Percentiles rank a stretch among this genome's conserved stretches.
Evolutionary conservation across 179 eudicot genomes (phyloP).

Genomic region (Spinacia oleracea): DNA sequence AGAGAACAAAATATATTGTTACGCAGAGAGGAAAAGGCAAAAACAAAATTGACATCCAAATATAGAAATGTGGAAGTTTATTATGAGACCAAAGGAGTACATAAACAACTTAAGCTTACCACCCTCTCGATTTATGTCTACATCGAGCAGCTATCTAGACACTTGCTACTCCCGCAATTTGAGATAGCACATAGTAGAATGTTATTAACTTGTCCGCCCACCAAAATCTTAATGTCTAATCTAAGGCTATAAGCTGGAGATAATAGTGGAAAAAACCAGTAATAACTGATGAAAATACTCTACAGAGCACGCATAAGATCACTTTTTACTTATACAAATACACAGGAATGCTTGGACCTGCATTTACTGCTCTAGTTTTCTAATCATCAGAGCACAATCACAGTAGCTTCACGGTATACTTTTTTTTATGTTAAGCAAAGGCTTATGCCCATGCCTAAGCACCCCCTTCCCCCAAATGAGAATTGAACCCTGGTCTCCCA

Average conservation of each 20-base stretch:
- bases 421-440: not conserved
- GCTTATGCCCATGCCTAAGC: not conserved
- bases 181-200: not conserved
- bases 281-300: not conserved
- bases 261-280: not conserved
- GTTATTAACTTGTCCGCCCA: not conserved
- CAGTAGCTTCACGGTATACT: not conserved
- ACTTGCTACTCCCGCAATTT: not conserved
- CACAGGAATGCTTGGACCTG: not conserved
- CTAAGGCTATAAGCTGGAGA: not conserved
- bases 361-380: not conserved
- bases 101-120: not conserved
- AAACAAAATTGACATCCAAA: too few species aligned
- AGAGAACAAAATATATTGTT: too few species aligned
- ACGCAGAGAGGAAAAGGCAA: not conserved
- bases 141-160: not conserved
- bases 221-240: not conserved
- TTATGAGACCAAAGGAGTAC: not conserved
- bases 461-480: not conserved
- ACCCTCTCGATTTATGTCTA: not conserved
- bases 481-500: not conserved
- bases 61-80: not conserved
- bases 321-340: not conserved
- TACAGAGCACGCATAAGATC: not conserved
- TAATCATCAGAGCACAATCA: not conserved